Conservation (phyloP, 2,329 filamentous ascomycete genomes). For the Hypoxylon sp. region DNA sequence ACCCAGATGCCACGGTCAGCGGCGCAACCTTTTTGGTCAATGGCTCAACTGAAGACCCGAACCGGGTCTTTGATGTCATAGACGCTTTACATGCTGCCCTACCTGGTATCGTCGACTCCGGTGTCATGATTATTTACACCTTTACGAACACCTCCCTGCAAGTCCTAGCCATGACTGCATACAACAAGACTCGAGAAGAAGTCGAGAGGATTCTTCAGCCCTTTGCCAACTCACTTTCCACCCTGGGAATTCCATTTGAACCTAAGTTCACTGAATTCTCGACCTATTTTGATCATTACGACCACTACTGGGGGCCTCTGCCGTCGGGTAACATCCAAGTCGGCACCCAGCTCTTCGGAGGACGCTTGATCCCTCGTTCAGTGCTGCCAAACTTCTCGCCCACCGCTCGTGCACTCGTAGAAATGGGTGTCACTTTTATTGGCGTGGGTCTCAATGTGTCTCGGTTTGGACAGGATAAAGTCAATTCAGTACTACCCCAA, state of each 20-base stretch:
- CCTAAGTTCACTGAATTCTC: constrained; percentile 48
- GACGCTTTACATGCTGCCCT: constrained; percentile 45
- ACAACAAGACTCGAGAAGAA: constrained; percentile 48
- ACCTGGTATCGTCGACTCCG: constrained; percentile 47
- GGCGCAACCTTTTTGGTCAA: constrained; percentile 43
- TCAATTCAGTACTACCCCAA: constrained; percentile 53
- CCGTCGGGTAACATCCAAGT: constrained; percentile 53
- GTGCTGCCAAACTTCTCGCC: constrained; percentile 52
- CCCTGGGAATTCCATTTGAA: constrained; percentile 44
- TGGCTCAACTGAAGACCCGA: constrained; percentile 40
- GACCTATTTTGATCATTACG: constrained; percentile 53
- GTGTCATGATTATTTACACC: constrained; percentile 46
- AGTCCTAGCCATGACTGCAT: constrained; percentile 48
- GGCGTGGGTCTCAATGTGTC: constrained; percentile 52
- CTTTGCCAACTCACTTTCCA: constrained; percentile 46
- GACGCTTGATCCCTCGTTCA: constrained; percentile 54
- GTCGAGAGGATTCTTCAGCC: constrained; percentile 50
- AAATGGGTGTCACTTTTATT: constrained; percentile 51
- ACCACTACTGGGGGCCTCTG: constrained; percentile 55
- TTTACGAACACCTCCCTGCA: constrained; percentile 42
- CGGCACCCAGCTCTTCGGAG: constrained; percentile 54
- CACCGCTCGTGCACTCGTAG: constrained; percentile 51
- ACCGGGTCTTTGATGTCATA: constrained; percentile 43
- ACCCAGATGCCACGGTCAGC: constrained; percentile 40
- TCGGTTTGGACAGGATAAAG: constrained; percentile 36